Percentiles rank a stretch among this genome's conserved stretches.
These are phyloP conservation scores for barley (Hordeum vulgare) DNA, from an alignment of 176 grass and related monocot species.

Conservation along the genomic window MorexV3_pseudomolecules_assembly NC_058522.1:36664249-36664748, in stretches of 20 bases:
- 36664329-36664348: constrained; percentile 53
- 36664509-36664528: constrained; percentile 30
- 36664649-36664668: constrained; percentile 44
- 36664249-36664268: constrained; percentile 44
- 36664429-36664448: constrained; percentile 53
- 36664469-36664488: constrained; percentile 55
- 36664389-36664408: constrained; percentile 46
- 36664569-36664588: constrained; percentile 47
- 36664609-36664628: constrained; percentile 41
- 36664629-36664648: constrained; percentile 39
- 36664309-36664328: constrained; percentile 53
- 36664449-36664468: constrained; percentile 53
- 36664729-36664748: constrained; percentile 53
- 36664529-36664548: constrained; percentile 19
- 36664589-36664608: constrained; percentile 25
- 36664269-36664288: constrained; percentile 40
- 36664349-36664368: constrained; percentile 37
- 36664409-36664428: constrained; percentile 50
- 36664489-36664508: constrained; percentile 35
- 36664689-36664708: constrained; percentile 35
- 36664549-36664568: constrained; percentile 42
- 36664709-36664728: constrained; percentile 39
- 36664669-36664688: constrained; percentile 43
- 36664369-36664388: constrained; percentile 49
- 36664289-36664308: constrained; percentile 55